Evolutionary conservation across 1,139 yeast species (phyloP).

Genomic region (Blastobotrys apis): DNA sequence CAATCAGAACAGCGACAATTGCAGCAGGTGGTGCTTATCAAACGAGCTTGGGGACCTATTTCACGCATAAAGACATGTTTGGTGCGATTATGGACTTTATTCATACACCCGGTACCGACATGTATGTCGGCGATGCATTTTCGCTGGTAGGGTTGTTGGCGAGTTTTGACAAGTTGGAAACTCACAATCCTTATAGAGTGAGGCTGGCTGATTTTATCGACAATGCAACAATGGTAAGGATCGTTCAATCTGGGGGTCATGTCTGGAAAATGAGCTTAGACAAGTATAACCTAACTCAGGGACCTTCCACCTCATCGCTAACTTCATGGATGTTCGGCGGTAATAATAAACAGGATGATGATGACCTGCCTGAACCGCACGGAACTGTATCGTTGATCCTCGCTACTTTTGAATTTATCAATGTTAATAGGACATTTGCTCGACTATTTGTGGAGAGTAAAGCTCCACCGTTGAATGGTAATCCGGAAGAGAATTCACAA

Average conservation of each 20-base stretch:
- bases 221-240: conserved; percentile 34
- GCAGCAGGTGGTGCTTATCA: conserved; percentile 36
- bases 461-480: no score
- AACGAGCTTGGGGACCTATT: conserved; percentile 35
- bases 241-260: conserved; percentile 30
- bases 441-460: conserved; percentile 27
- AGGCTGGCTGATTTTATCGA: conserved; percentile 41
- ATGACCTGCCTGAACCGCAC: conserved; percentile 28
- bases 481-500: not conserved
- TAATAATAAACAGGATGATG: conserved; percentile 2
- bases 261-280: conserved; percentile 30
- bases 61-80: conserved; percentile 37
- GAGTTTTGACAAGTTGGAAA: conserved; percentile 36
- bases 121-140: conserved; percentile 36
- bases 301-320: not conserved
- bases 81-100: conserved; percentile 35
- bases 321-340: conserved; percentile 8
- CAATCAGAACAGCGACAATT: conserved; percentile 32
- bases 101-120: conserved; percentile 24
- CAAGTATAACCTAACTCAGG: conserved; percentile 16
- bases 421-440: conserved; percentile 36
- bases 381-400: conserved; percentile 30
- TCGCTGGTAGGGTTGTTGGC: conserved; percentile 37
- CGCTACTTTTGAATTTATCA: conserved; percentile 37
- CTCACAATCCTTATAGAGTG: conserved; percentile 36